These are phyloP conservation scores for Ormosia emarginata DNA, from an alignment of 306 rosid genomes.

Conservation along the genomic window DNA sequence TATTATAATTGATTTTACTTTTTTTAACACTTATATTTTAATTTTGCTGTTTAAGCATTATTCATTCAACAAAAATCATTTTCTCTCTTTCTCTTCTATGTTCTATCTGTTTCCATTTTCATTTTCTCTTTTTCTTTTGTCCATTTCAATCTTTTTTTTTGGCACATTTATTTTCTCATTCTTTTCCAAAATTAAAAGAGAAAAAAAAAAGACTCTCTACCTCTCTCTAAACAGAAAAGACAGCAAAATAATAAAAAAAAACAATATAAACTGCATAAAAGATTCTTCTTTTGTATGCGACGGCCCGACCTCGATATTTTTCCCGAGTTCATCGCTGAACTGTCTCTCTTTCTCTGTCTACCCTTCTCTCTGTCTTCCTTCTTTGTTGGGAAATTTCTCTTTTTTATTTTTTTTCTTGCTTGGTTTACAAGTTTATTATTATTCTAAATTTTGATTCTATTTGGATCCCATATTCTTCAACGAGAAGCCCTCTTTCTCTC, in stretches of 20 bases:
- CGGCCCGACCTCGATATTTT: conserved; percentile 73
- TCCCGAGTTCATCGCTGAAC: conserved; percentile 16
- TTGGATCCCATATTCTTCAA: conserved; percentile 59
- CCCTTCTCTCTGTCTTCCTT: background rate
- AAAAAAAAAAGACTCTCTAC: background rate
- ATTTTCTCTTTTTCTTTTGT: no score
- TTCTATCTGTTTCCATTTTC: no score
- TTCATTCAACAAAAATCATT: conserved; percentile 17
- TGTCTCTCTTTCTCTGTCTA: conserved; percentile 10
- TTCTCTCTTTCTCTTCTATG: background rate
- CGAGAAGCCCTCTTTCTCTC: conserved; percentile 10
- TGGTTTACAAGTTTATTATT: conserved; percentile 51
- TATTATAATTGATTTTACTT: no score
- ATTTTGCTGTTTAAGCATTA: background rate
- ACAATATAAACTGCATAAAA: conserved; percentile 26
- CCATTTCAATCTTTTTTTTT: no score
- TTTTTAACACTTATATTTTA: no score
- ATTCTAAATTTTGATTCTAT: conserved; percentile 64
- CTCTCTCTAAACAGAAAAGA: background rate
- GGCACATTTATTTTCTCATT: background rate
- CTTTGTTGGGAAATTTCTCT: background rate
- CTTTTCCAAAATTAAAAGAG: background rate
- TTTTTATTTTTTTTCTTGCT: conserved; percentile 8
- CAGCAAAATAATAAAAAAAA: background rate
- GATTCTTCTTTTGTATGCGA: conserved; percentile 76